Evolutionary conservation across 2,329 filamentous ascomycete species (phyloP).

Genomic region (Diplodia intermedia): DNA sequence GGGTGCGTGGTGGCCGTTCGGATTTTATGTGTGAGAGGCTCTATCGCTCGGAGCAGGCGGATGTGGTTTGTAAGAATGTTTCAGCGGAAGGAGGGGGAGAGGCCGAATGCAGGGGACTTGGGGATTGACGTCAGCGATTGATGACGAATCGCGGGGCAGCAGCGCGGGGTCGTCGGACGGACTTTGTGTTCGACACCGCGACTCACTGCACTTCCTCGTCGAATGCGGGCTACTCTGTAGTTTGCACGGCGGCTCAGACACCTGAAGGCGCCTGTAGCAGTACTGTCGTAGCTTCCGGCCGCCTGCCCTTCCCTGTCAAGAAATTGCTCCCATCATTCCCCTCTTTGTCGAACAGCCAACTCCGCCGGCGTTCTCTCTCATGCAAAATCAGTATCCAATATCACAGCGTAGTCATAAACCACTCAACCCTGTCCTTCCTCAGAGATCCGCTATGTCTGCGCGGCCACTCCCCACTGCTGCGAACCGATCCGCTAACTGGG

Average conservation of each 20-base stretch:
- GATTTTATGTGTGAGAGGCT: not conserved
- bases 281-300: too few species aligned
- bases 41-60: not conserved
- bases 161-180: not conserved
- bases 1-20: not conserved
- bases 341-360: not conserved
- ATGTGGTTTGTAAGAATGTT: not conserved
- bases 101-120: not conserved
- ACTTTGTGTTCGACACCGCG: constrained; percentile 4
- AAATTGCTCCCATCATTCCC: too few species aligned
- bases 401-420: not conserved
- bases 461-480: too few species aligned
- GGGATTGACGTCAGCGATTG: not conserved
- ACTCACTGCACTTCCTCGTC: not conserved
- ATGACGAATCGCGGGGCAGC: constrained; percentile 10
- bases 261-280: too few species aligned
- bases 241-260: not conserved
- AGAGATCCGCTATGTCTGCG: not conserved
- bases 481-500: too few species aligned
- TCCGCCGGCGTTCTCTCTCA: not conserved
- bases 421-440: not conserved
- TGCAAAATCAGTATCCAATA: not conserved
- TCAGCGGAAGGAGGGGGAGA: not conserved
- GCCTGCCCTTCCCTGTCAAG: too few species aligned
- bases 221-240: not conserved